Conservation (phyloP, 2,329 filamentous ascomycete species). For the Ophiostoma sp. region DNA sequence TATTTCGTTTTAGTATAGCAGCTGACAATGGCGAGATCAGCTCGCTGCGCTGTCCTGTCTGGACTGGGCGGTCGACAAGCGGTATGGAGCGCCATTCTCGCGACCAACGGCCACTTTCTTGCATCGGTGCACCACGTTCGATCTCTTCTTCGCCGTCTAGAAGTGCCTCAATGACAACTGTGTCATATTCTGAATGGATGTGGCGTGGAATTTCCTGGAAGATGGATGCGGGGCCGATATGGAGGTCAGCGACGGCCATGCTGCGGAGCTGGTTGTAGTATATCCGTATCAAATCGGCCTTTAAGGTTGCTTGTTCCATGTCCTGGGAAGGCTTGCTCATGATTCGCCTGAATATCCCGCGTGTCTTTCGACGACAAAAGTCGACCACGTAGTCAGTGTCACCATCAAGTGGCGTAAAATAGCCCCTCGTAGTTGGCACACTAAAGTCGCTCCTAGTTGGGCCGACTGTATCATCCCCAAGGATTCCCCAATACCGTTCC, state of each 20-base stretch:
- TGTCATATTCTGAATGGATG: neutral
- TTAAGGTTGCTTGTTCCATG: neutral
- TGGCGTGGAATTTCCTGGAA: neutral
- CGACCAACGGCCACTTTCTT: neutral
- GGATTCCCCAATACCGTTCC: too few relatives aligned
- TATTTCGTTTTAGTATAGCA: neutral
- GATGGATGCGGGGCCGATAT: neutral
- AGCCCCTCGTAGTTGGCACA: too few relatives aligned
- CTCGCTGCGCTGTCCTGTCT: neutral
- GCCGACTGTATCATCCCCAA: neutral
- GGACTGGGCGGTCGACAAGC: constrained; percentile 14
- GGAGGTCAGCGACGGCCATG: neutral
- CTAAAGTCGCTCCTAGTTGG: too few relatives aligned
- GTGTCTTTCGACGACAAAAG: neutral
- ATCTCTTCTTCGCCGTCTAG: neutral
- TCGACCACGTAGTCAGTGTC: neutral
- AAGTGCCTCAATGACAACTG: neutral
- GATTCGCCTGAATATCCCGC: neutral
- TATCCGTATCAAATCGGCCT: neutral
- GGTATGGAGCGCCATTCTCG: neutral
- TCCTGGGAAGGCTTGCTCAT: neutral
- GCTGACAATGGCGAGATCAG: constrained; percentile 17
- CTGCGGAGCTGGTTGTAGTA: neutral
- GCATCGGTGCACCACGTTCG: neutral
- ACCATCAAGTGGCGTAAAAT: too few relatives aligned